Evolutionary conservation across 2,329 filamentous ascomycete genomes (phyloP).

Genomic region (Tricladium varicosporioides): DNA sequence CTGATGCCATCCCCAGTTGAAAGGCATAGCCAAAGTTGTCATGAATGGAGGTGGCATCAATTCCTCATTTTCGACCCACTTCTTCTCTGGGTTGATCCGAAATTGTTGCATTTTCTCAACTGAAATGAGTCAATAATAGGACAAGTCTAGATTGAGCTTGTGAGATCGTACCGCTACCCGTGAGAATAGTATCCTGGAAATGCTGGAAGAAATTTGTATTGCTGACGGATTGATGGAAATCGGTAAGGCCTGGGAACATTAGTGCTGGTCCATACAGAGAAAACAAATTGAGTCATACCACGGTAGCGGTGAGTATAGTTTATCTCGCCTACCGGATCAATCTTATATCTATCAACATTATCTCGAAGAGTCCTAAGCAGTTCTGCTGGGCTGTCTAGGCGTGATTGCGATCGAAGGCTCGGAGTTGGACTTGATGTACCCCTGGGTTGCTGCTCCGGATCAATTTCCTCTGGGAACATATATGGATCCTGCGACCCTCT

Average conservation of each 20-base stretch:
- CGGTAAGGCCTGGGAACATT: conserved; percentile 59
- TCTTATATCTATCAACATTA: conserved; percentile 63
- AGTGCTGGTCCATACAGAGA: conserved; percentile 11
- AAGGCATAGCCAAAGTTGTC: conserved; percentile 70
- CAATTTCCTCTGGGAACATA: conserved; percentile 35
- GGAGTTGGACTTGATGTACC: not conserved
- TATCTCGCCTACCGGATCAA: conserved; percentile 71
- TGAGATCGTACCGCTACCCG: conserved; percentile 60
- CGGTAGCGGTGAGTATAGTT: conserved; percentile 84
- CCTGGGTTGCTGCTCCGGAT: conserved; percentile 6
- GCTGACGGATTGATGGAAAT: conserved; percentile 78
- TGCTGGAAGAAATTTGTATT: conserved; percentile 67
- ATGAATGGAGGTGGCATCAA: conserved; percentile 79
- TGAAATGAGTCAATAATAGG: conserved; percentile 31
- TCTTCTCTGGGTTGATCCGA: conserved; percentile 61
- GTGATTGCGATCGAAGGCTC: conserved; percentile 42
- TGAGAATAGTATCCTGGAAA: conserved; percentile 68
- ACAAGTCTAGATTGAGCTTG: too few species aligned
- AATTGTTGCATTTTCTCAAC: conserved; percentile 62
- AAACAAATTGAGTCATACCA: conserved; percentile 40
- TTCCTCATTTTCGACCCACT: conserved; percentile 59
- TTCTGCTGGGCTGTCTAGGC: conserved; percentile 51
- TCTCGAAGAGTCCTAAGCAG: conserved; percentile 67
- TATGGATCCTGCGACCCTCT: conserved; percentile 70
- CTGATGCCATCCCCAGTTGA: conserved; percentile 80